These are phyloP conservation scores for Cyathus striatus DNA, from an alignment of 768 basidiomycete genomes.

Conservation along the genomic window DNA sequence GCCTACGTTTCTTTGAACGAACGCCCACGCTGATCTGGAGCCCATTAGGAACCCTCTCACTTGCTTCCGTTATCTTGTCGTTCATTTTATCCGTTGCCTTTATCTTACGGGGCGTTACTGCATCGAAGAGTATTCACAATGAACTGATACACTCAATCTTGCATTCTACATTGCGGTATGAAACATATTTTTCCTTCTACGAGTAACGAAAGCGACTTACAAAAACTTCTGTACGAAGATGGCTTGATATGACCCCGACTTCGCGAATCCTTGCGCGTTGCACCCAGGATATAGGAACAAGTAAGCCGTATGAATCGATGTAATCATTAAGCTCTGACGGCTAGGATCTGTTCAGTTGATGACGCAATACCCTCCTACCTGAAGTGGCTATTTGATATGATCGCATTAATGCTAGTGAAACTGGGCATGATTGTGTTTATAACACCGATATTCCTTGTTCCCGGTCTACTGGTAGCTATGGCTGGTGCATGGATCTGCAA, in stretches of 20 bases:
- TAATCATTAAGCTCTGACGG: too few relatives aligned
- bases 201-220: too few relatives aligned
- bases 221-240: not conserved
- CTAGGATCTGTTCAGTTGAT: too few relatives aligned
- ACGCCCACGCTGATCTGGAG: not conserved
- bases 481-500: conserved; percentile 19
- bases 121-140: not conserved
- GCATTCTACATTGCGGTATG: not conserved
- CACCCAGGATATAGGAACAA: not conserved
- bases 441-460: conserved; percentile 33
- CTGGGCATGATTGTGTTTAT: conserved; percentile 36
- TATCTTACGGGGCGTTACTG: not conserved
- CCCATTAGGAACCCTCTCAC: not conserved
- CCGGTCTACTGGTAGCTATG: conserved; percentile 14
- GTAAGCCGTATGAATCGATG: too few relatives aligned
- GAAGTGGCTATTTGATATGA: conserved; percentile 21
- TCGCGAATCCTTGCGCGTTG: not conserved
- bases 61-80: not conserved
- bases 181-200: too few relatives aligned
- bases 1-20: too few relatives aligned
- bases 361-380: conserved; percentile 23
- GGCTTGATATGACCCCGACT: not conserved
- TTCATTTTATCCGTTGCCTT: not conserved
- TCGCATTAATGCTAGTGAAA: conserved; percentile 30
- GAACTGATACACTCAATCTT: not conserved